Conservation (phyloP, 257 asterid genomes). For the Lithospermum erythrorhizon region DNA sequence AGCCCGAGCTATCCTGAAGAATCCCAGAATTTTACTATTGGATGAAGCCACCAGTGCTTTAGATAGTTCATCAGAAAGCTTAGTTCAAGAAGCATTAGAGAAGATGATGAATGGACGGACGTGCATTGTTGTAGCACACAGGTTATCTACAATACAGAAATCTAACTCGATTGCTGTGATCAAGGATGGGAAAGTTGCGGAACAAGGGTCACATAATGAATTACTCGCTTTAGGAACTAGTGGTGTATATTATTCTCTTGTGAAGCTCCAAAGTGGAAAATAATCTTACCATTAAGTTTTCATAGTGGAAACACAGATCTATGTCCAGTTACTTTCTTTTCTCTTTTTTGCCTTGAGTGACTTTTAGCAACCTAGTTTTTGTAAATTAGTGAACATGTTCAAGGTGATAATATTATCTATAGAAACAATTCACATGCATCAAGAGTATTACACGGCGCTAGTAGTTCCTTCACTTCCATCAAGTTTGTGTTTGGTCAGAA, state of each 20-base stretch:
- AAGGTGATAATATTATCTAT: background rate
- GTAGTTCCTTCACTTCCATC: too few species aligned
- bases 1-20: constrained; percentile 72
- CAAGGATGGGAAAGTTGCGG: constrained; percentile 56
- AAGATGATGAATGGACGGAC: constrained; percentile 67
- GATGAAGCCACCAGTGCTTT: constrained; percentile 87
- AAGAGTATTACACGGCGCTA: too few species aligned
- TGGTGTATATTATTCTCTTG: constrained; percentile 52
- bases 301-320: too few species aligned
- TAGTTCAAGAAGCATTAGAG: constrained; percentile 67
- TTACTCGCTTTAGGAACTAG: constrained; percentile 43
- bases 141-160: constrained; percentile 59
- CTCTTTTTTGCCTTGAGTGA: background rate
- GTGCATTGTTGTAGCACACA: constrained; percentile 69
- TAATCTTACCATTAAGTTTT: constrained; percentile 23
- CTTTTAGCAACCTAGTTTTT: background rate
- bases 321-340: background rate
- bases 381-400: background rate
- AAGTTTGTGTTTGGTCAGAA: too few species aligned
- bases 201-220: constrained; percentile 67
- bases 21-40: constrained; percentile 50
- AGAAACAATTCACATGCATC: background rate
- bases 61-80: constrained; percentile 64
- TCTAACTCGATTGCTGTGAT: constrained; percentile 61
- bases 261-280: constrained; percentile 39